Evolutionary conservation across 768 basidiomycete species (phyloP).

Genomic region (Mycena sanguinolenta): DNA sequence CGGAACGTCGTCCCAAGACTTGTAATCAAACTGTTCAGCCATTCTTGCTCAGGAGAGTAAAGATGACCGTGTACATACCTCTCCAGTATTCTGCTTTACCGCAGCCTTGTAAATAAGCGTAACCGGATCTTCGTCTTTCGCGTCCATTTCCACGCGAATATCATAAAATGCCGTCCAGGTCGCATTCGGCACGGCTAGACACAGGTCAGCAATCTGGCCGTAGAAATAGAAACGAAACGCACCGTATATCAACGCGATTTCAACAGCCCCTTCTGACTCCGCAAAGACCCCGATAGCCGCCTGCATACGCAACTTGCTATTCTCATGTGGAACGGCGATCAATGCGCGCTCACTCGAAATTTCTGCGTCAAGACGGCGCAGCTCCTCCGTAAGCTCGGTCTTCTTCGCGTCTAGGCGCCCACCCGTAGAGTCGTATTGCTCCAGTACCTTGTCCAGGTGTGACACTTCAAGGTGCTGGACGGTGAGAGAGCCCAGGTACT

Average conservation of each 20-base stretch:
- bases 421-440: conserved; percentile 48
- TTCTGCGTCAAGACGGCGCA: conserved; percentile 41
- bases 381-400: conserved; percentile 46
- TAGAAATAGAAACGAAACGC: neutral
- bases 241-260: conserved; percentile 36
- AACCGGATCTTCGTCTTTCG: conserved; percentile 48
- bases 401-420: conserved; percentile 50
- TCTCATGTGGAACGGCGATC: conserved; percentile 32
- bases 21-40: neutral
- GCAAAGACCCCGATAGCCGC: conserved; percentile 53
- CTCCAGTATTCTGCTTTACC: conserved; percentile 55
- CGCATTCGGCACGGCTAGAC: conserved; percentile 38
- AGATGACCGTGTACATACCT: conserved; percentile 44
- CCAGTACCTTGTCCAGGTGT: conserved; percentile 45
- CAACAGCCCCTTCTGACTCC: conserved; percentile 51
- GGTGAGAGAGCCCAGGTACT: conserved; percentile 51
- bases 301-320: conserved; percentile 47
- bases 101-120: conserved; percentile 55
- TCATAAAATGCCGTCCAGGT: conserved; percentile 55
- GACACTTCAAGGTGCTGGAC: conserved; percentile 48
- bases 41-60: neutral
- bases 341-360: conserved; percentile 42
- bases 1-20: conserved; percentile 56
- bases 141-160: conserved; percentile 53
- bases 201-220: conserved; percentile 1